Percentiles rank a stretch among this genome's conserved stretches.
Evolutionary conservation across 1,284 basidiomycete genomes (phyloP).

Genomic region (Ustilago tritici): DNA sequence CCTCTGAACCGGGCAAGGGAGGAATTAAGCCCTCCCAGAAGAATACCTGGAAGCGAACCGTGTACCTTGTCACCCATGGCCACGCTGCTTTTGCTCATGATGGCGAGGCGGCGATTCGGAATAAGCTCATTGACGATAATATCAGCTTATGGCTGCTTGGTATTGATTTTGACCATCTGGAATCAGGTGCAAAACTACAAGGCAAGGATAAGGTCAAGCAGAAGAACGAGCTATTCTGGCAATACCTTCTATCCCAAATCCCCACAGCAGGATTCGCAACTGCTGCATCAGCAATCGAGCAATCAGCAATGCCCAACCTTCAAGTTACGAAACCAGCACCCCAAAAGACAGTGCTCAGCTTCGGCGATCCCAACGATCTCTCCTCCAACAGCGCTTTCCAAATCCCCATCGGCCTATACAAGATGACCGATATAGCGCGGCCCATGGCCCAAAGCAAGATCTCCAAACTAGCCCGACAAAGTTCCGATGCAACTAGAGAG

Average conservation of each 20-base stretch:
- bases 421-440: slow-evolving; percentile 81
- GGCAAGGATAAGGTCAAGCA: slow-evolving; percentile 81
- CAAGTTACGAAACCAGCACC: slow-evolving; percentile 54
- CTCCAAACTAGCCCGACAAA: slow-evolving; percentile 53
- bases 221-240: slow-evolving; percentile 81
- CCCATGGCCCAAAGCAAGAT: slow-evolving; percentile 77
- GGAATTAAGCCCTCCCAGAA: slow-evolving; percentile 50
- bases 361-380: slow-evolving; percentile 54
- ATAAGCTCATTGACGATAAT: slow-evolving; percentile 41
- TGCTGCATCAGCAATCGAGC: slow-evolving; percentile 47
- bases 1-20: slow-evolving; percentile 55
- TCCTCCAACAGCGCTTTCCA: slow-evolving; percentile 78
- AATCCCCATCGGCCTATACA: slow-evolving; percentile 82
- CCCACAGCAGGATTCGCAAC: slow-evolving; percentile 73
- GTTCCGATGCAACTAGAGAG: slow-evolving; percentile 27
- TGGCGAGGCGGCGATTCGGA: slow-evolving; percentile 39
- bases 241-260: slow-evolving; percentile 73
- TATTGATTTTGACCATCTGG: slow-evolving; percentile 85
- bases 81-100: slow-evolving; percentile 48
- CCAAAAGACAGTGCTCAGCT: slow-evolving; percentile 45
- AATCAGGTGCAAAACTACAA: slow-evolving; percentile 76
- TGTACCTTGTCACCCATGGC: slow-evolving; percentile 69
- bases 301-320: slow-evolving; percentile 51
- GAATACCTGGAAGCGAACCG: slow-evolving; percentile 56
- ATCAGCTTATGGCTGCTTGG: slow-evolving; percentile 72